Evolutionary conservation across 129 eudicot species (phyloP), one percentile per base, ranked within the genome.

Genomic region (Saussurea involucrata): DNA sequence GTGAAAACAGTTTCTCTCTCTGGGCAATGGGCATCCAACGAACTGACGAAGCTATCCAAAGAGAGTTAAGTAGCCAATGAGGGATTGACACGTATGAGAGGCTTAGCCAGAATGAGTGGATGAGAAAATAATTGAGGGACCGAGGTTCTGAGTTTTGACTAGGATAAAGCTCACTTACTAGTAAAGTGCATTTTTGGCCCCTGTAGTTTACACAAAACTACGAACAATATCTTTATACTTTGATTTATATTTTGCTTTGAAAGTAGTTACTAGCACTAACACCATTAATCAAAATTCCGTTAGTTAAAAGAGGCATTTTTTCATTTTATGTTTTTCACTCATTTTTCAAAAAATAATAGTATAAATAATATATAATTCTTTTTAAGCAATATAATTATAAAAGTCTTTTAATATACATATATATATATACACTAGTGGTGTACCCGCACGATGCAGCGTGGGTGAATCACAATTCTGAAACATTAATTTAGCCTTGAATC

Each of bases 61-160:
- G 53, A 3, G 60, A 70, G 74, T 36, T 12, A 1, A 0, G 4
- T 53, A 67, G 22, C 90, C 57, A 86, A 82, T 89, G 8, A 76
- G 42, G 21, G 42, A 9, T 0, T 7, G 86, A 46, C 90, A 79
- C 8, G 80, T 82, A 85, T 73, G 9, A 17, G 29, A 49, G 22
- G 10, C 87, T 86, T 89, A 86, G 84, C 90, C 88, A 79, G 11
- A 82, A 73, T 12, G 69, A 63, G 72, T 67, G 83, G 77, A 17
- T 22, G 60, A 40, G 49, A 31, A 42, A 6, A 44, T 79, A 40
- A 31, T 73, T 73, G 83, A 32, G 63, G 42, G 27, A 17, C 60
- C 20, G 21, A 34, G 4, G 69, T n/a, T n/a, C n/a, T n/a, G n/a
- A n/a, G 69, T 78, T 17, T 31, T 75, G 69, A 77, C 70, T 69